Base-by-base conservation (phyloP, 2,329 filamentous ascomycete genomes). In the Coniella vitis region DNA sequence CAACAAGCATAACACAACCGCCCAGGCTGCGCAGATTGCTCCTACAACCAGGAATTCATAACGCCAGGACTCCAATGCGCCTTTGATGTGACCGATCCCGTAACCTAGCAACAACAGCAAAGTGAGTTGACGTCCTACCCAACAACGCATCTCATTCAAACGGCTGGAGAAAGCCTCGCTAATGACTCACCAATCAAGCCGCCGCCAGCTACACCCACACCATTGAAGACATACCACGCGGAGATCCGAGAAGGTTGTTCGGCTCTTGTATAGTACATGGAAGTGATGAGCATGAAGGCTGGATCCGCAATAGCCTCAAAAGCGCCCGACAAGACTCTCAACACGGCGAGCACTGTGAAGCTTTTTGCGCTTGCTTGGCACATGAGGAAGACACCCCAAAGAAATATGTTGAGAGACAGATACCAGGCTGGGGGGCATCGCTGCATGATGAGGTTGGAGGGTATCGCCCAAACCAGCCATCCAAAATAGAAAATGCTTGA, bases 291-390 rank as follows among this genome's bases (percentile, higher is more conserved):
- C 38, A 54, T 54, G n/a, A 54, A 54, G 65, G 78, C 77, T 1
- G 51, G 48, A 4, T 51, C 47, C 4, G 46, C 38, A 8, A 42
- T 48, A 19, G 45, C 48, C 41, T 53, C 48, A 3, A 44, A 47
- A 7, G 82, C 77, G 57, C 83, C 83, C 1, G 83, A 75, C 2
- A 86, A 60, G 1, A 78, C 74, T 4, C 83, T 71, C 7, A 84
- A 69, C 0, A 69, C 63, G 2, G 81, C 65, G 16, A 85, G 64
- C 0, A 71, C 69, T 0, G 69, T 69, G 57, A 84, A 86, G 57
- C 74, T 80, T 36, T 69, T 67, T 39, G 73, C 75, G 0, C 72
- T 75, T 5, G 80, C 72, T 56, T 84, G 79, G 17, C 58, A 56
- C 61, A 71, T 70, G 17, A 71, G 60, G 1, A 72, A 55, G 2